Base-by-base conservation (phyloP, 176 grass and related monocot genomes). In the Phyllostachys edulis region DNA sequence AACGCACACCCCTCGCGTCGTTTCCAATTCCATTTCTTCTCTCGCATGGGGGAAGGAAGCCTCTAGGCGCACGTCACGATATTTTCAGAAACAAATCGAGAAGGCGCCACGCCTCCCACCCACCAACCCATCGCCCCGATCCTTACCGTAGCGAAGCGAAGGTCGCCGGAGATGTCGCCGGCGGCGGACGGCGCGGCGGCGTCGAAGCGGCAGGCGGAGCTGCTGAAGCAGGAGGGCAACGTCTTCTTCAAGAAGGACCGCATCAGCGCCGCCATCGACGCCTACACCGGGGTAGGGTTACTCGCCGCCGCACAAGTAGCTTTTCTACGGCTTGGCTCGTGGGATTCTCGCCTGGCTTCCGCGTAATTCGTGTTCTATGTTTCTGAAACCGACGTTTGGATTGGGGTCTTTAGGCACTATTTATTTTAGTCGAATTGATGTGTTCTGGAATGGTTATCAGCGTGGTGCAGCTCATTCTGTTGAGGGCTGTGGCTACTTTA, bases 221-320 rank as follows among this genome's bases (percentile, higher is more conserved):
- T 85, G 38, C 89, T 93, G 39, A 95, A 93, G 89, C 90, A 91
- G 81, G 80, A 94, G 54, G 96, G 90, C 24, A 98, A 93, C 89
- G 36, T 39, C 16, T 98, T 79, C 76, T 93, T 95, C 78, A 93
- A 89, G 89, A 98, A 93, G 85, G 91, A 90, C 10, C 92, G 95
- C 17, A 80, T 98, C 76, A 82, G 91, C 71, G 95, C 92, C 68
- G 92, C 95, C 92, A 95, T 98, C 83, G 95, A 95, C 77, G 90
- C 92, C 21, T 95, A 98, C 87, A 95, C 95, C 20, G 95, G 88
- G 92, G 92, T 91, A 66, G 61, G 83, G 11, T 4, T 52, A 1
- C 50, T 17, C 67, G 3, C 54, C 4, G 13, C 39, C 21, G 1
- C 76, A 7, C 60, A 29, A 8, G 36, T 8, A 50, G 61, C 60